Conservation (phyloP, 352 stramenopile species). For the Globisporangium orthogonon region DNA sequence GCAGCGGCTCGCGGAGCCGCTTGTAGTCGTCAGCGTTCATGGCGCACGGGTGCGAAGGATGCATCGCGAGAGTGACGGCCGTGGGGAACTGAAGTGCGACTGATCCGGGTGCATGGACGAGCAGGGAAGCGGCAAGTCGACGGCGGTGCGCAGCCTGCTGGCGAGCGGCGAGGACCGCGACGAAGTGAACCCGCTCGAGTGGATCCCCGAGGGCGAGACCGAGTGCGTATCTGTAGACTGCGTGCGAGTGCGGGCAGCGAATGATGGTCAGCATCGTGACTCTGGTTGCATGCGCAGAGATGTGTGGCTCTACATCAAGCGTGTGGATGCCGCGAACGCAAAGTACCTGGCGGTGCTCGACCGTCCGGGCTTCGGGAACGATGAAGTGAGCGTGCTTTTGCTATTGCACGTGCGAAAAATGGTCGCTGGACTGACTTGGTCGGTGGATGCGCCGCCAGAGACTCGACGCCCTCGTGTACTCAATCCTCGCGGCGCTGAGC, state of each 20-base stretch:
- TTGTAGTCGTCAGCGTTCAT: conserved; percentile 69
- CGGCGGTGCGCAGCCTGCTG: conserved; percentile 34
- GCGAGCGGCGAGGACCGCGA: conserved; percentile 10
- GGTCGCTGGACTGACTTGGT: too few relatives aligned
- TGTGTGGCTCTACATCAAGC: conserved; percentile 74
- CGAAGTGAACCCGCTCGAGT: conserved; percentile 13
- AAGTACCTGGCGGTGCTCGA: conserved; percentile 75
- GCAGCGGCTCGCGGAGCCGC: conserved; percentile 53
- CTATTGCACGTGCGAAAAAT: too few relatives aligned
- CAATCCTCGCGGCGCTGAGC: conserved; percentile 56
- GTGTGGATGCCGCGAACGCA: conserved; percentile 47
- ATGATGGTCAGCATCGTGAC: background rate
- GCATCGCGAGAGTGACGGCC: too few relatives aligned
- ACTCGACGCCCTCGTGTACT: conserved; percentile 56
- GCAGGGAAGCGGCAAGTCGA: conserved; percentile 49
- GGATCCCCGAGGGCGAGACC: conserved; percentile 17
- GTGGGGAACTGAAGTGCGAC: background rate
- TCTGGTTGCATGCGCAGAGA: conserved; percentile 14
- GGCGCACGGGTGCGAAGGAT: conserved; percentile 34
- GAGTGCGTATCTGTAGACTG: conserved; percentile 8
- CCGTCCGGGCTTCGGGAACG: conserved; percentile 35
- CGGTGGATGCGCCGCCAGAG: conserved; percentile 25
- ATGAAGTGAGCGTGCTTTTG: conserved; percentile 16
- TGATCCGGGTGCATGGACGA: background rate
- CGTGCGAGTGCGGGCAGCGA: background rate